Conservation (phyloP, 2,329 filamentous ascomycete species). For the Diaporthe sp. region DNA sequence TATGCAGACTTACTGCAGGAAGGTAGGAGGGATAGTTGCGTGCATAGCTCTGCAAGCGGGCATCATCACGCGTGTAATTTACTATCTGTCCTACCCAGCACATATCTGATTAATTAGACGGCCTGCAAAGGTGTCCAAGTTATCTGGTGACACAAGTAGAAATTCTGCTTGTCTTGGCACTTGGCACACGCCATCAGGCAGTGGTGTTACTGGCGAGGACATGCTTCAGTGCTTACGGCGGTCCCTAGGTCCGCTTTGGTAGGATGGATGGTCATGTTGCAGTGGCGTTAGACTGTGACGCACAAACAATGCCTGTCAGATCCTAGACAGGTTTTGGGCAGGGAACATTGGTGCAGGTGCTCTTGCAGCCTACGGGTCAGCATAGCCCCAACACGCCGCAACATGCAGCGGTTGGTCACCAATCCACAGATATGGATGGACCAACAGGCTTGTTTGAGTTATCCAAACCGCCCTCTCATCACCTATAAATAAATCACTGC, state of each 20-base stretch:
- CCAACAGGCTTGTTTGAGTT: not conserved
- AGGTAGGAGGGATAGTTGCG: not conserved
- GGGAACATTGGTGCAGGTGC: too few species aligned
- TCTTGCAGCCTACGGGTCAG: too few species aligned
- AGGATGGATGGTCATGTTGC: not conserved
- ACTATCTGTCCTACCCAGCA: not conserved
- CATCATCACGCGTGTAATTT: not conserved
- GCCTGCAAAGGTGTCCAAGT: not conserved
- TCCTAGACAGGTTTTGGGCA: not conserved
- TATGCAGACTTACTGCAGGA: not conserved
- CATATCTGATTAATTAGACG: not conserved
- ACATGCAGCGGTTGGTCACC: too few species aligned
- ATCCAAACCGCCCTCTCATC: too few species aligned
- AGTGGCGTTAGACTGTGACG: not conserved
- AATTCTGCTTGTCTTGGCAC: not conserved
- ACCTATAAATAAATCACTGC: not conserved
- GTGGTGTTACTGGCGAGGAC: not conserved
- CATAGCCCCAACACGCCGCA: too few species aligned
- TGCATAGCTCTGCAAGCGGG: not conserved
- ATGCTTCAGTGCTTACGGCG: not conserved
- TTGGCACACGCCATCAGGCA: not conserved
- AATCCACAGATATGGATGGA: too few species aligned
- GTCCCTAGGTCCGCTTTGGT: too few species aligned
- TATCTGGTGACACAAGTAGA: not conserved
- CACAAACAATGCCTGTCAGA: not conserved